phyloP scores from a whole-genome alignment of 768 basidiomycete genomes.

The Roridomyces roridus region DNA sequence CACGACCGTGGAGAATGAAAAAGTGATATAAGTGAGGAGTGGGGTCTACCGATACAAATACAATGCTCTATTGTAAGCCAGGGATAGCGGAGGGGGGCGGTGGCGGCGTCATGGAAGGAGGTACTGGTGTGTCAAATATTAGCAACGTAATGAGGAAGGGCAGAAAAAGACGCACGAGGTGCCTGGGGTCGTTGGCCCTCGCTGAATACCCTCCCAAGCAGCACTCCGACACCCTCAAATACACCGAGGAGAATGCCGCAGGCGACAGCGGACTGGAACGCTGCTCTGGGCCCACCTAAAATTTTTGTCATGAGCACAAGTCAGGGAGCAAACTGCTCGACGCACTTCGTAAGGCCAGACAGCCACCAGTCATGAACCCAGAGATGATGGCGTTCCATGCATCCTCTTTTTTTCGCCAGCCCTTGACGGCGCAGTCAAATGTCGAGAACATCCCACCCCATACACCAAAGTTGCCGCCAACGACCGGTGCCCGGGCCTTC shows the following conservation, averaged over 20 bases:
- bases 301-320: conserved; percentile 9
- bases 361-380: conserved; percentile 98
- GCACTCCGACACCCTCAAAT: conserved; percentile 93
- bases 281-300: conserved; percentile 90
- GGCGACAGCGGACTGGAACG: conserved; percentile 90
- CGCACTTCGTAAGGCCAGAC: conserved; percentile 91
- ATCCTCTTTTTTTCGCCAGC: conserved; percentile 95
- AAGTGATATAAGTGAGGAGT: conserved; percentile 36
- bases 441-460: conserved; percentile 99
- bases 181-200: conserved; percentile 74
- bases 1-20: conserved; percentile 8
- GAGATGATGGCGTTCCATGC: conserved; percentile 99
- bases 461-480: conserved; percentile 95
- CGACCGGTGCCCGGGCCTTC: conserved; percentile 97
- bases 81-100: conserved; percentile 44
- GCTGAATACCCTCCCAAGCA: conserved; percentile 88
- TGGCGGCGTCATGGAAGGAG: conserved; percentile 61
- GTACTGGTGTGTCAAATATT: conserved; percentile 45
- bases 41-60: conserved; percentile 21
- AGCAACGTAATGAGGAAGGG: conserved; percentile 6
- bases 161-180: conserved; percentile 63
- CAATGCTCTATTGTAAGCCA: conserved; percentile 55
- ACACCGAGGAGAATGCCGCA: conserved; percentile 96
- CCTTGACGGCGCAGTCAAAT: conserved; percentile 98
- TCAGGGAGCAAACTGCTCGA: too few species aligned